These are phyloP conservation scores for Puccinia hordei DNA, from an alignment of 1,284 basidiomycete genomes.

Conservation along the genomic window DNA sequence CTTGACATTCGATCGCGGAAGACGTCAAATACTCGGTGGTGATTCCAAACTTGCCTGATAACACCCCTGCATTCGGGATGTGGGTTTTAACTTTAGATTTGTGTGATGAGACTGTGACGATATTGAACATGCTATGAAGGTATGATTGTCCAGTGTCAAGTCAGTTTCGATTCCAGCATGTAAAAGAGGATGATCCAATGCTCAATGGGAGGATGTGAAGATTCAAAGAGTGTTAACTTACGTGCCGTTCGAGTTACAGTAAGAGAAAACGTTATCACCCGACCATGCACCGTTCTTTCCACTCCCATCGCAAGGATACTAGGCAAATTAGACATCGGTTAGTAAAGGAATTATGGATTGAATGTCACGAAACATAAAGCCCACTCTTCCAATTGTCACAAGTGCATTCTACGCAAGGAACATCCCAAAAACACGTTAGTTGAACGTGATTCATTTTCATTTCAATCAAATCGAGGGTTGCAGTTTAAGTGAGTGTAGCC, in stretches of 20 bases:
- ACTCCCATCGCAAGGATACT: conserved; percentile 35
- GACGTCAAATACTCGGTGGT: conserved; percentile 44
- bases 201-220: too few species aligned
- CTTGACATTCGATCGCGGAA: conserved; percentile 23
- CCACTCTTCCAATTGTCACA: conserved; percentile 47
- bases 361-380: background rate
- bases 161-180: background rate
- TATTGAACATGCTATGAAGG: conserved; percentile 37
- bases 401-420: conserved; percentile 31
- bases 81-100: conserved; percentile 43
- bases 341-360: background rate
- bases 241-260: conserved; percentile 45
- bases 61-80: conserved; percentile 32
- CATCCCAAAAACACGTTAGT: background rate
- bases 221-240: conserved; percentile 3
- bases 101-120: conserved; percentile 24
- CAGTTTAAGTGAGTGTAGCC: background rate
- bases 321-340: background rate
- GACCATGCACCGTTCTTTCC: conserved; percentile 41
- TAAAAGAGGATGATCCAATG: background rate
- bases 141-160: background rate
- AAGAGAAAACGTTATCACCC: conserved; percentile 37
- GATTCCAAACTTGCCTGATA: conserved; percentile 41
- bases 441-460: background rate
- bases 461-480: background rate